These are phyloP conservation scores for Citrullus mucosospermus DNA, from an alignment of 306 rosid species.

Conservation along the genomic window DNA sequence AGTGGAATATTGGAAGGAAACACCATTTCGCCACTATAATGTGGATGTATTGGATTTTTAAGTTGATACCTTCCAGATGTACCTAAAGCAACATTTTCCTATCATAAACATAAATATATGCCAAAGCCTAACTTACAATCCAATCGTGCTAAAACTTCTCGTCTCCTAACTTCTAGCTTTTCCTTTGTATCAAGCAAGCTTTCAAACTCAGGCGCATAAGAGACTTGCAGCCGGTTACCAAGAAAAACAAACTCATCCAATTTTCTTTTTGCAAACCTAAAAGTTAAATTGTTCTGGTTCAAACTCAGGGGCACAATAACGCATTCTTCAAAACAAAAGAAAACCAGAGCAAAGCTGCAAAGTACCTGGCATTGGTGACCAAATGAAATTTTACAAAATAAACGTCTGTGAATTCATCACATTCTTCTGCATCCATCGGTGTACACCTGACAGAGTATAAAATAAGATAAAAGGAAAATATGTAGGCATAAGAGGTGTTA, in stretches of 20 bases:
- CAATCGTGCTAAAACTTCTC: conserved; percentile 52
- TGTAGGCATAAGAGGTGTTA: not conserved
- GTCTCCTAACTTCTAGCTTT: conserved; percentile 72
- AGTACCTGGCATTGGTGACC: conserved; percentile 71
- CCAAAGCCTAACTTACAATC: conserved; percentile 29
- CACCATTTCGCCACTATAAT: not conserved
- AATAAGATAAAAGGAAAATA: not conserved
- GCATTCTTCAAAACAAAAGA: not conserved
- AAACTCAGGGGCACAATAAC: not conserved
- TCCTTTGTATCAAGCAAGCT: conserved; percentile 53
- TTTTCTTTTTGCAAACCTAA: conserved; percentile 84
- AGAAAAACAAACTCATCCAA: conserved; percentile 73
- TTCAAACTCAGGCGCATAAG: conserved; percentile 80
- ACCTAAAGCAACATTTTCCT: not conserved
- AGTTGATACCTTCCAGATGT: not conserved
- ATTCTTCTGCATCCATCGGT: conserved; percentile 89
- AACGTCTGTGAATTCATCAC: conserved; percentile 78
- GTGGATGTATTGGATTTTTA: not conserved
- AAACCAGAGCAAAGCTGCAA: not conserved
- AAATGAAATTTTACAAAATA: conserved; percentile 68
- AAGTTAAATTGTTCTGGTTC: conserved; percentile 1
- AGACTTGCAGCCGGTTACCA: conserved; percentile 57
- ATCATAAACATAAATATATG: not conserved
- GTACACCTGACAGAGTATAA: conserved; percentile 36
- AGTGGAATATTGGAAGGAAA: not conserved